Evolutionary conservation across 192 early-diverging fungal genomes (phyloP).

Genomic region (Chytriomyces confervae): DNA sequence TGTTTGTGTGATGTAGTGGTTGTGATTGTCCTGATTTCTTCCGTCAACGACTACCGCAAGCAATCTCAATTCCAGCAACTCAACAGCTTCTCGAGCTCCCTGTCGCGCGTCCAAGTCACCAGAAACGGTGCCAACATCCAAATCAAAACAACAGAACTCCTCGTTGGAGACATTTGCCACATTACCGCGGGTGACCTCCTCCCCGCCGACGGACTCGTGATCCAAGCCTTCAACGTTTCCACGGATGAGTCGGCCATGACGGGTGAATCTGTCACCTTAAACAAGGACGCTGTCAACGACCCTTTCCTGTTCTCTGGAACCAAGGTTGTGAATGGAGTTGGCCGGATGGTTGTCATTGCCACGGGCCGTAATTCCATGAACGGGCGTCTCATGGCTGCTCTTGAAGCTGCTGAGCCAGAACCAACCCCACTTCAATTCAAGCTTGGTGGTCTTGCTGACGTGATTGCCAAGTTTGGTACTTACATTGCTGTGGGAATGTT

Average conservation of each 20-base stretch:
- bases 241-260: slow-evolving; percentile 92
- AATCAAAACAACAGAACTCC: slow-evolving; percentile 78
- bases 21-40: slow-evolving; percentile 88
- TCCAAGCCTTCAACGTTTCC: slow-evolving; percentile 79
- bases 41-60: slow-evolving; percentile 75
- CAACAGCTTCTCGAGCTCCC: slow-evolving; percentile 48
- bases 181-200: slow-evolving; percentile 91
- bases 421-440: slow-evolving; percentile 93
- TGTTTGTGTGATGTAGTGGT: slow-evolving; percentile 62
- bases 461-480: slow-evolving; percentile 93
- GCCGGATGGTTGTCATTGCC: slow-evolving; percentile 81
- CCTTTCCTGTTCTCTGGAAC: slow-evolving; percentile 95
- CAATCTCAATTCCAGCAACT: slow-evolving; percentile 62
- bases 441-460: slow-evolving; percentile 84
- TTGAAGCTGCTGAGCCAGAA: slow-evolving; percentile 78
- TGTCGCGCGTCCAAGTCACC: slow-evolving; percentile 55
- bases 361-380: slow-evolving; percentile 88
- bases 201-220: slow-evolving; percentile 90
- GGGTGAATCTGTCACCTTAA: slow-evolving; percentile 86
- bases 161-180: slow-evolving; percentile 88
- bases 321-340: slow-evolving; percentile 89
- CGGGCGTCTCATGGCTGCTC: slow-evolving; percentile 85
- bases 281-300: slow-evolving; percentile 72
- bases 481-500: slow-evolving; percentile 86
- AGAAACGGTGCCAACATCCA: slow-evolving; percentile 77